Evolutionary conservation across 2,329 filamentous ascomycete species (phyloP).

Genomic region (Cladophialophora psammophila): DNA sequence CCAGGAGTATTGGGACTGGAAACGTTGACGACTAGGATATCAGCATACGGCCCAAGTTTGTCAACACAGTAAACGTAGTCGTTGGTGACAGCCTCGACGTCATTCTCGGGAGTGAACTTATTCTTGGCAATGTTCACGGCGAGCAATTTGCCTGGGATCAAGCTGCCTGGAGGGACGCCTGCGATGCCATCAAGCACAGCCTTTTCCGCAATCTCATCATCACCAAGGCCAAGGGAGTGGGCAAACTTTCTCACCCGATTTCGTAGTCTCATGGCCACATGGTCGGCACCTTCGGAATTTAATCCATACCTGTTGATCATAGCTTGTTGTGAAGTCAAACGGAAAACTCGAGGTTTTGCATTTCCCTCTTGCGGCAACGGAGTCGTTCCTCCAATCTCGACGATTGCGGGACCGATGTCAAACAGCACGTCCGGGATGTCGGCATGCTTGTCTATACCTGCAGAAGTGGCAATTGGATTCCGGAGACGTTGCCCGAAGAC

Average conservation of each 20-base stretch:
- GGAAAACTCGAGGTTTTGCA: constrained; percentile 84
- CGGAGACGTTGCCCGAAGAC: constrained; percentile 79
- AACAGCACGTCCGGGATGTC: constrained; percentile 87
- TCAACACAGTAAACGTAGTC: constrained; percentile 91
- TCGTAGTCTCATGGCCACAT: constrained; percentile 79
- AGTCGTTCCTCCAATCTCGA: constrained; percentile 92
- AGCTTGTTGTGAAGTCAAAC: constrained; percentile 80
- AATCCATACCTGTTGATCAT: constrained; percentile 96
- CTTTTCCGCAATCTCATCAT: constrained; percentile 68
- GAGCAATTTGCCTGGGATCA: constrained; percentile 76
- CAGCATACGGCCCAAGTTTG: constrained; percentile 83
- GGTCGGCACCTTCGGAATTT: constrained; percentile 88
- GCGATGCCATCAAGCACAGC: constrained; percentile 79
- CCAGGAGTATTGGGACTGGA: constrained; percentile 96
- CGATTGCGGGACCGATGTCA: constrained; percentile 81
- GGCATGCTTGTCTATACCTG: constrained; percentile 92
- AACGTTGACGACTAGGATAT: constrained; percentile 97
- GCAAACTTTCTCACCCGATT: constrained; percentile 81
- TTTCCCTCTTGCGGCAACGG: constrained; percentile 89
- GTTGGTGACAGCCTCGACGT: constrained; percentile 79
- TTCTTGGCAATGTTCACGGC: constrained; percentile 97
- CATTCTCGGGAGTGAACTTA: constrained; percentile 84
- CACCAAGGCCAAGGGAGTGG: constrained; percentile 70
- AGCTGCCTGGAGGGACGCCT: constrained; percentile 80
- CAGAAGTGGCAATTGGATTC: constrained; percentile 94